These are phyloP conservation scores for Sporothrix brasiliensis DNA, from an alignment of 2,329 filamentous ascomycete genomes.

Conservation along the genomic window DNA sequence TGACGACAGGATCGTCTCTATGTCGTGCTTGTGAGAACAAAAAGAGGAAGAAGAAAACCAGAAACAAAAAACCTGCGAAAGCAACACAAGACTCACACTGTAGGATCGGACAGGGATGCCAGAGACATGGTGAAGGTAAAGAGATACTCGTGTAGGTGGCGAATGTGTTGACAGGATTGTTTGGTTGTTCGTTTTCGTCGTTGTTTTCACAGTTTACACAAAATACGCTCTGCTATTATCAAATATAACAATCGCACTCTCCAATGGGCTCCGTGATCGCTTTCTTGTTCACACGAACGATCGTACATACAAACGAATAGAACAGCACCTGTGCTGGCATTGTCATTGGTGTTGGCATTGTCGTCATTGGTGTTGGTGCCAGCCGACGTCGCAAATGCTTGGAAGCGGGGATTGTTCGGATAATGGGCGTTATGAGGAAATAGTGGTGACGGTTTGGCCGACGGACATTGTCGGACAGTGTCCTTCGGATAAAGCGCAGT, in stretches of 20 bases:
- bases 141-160: not conserved
- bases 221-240: too few species aligned
- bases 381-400: not conserved
- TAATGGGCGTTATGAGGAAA: not conserved
- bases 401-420: too few species aligned
- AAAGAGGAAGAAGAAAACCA: not conserved
- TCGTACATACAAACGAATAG: too few species aligned
- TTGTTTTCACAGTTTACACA: too few species aligned
- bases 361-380: not conserved
- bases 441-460: not conserved
- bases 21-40: not conserved
- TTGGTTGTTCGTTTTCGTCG: too few species aligned
- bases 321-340: too few species aligned
- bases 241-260: too few species aligned
- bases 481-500: too few species aligned
- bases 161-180: too few species aligned
- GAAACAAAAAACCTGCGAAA: too few species aligned
- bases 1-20: conserved; percentile 9
- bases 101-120: not conserved
- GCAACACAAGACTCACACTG: not conserved
- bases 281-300: too few species aligned
- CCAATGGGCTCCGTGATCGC: too few species aligned
- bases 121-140: not conserved
- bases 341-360: not conserved
- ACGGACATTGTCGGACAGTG: not conserved